These are phyloP conservation scores for Phaseolus coccineus DNA, from an alignment of 331 rosid species.

Conservation along the genomic window DNA sequence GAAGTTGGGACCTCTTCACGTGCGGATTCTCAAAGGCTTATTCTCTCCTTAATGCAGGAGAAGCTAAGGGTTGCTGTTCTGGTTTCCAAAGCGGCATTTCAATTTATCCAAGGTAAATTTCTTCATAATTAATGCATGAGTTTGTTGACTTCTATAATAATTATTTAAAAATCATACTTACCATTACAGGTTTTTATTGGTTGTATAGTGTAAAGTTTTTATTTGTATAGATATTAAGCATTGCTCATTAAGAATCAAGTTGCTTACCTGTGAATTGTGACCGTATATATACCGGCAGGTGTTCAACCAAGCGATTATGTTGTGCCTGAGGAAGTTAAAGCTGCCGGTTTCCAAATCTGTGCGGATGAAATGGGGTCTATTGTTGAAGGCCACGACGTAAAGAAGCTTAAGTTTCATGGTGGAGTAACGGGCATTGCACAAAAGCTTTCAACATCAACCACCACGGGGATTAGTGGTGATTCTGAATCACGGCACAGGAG, in stretches of 20 bases:
- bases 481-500: conserved; percentile 54
- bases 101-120: conserved; percentile 80
- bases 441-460: conserved; percentile 73
- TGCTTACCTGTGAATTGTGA: conserved; percentile 29
- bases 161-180: neutral
- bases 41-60: conserved; percentile 61
- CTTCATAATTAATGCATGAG: neutral
- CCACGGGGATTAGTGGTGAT: conserved; percentile 60
- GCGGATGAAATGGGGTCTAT: conserved; percentile 87
- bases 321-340: conserved; percentile 74
- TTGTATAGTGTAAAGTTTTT: neutral
- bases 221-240: neutral
- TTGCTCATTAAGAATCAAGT: conserved; percentile 1
- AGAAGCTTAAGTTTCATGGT: conserved; percentile 85
- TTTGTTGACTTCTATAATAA: neutral
- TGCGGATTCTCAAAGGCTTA: conserved; percentile 31
- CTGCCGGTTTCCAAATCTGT: conserved; percentile 84
- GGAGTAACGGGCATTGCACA: conserved; percentile 74
- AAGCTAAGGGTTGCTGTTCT: conserved; percentile 89
- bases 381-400: conserved; percentile 82
- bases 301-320: conserved; percentile 74
- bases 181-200: neutral
- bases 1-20: conserved; percentile 14
- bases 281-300: conserved; percentile 53
- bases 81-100: conserved; percentile 96